Conservation (phyloP, 768 basidiomycete species). For the Suillus variegatus region DNA sequence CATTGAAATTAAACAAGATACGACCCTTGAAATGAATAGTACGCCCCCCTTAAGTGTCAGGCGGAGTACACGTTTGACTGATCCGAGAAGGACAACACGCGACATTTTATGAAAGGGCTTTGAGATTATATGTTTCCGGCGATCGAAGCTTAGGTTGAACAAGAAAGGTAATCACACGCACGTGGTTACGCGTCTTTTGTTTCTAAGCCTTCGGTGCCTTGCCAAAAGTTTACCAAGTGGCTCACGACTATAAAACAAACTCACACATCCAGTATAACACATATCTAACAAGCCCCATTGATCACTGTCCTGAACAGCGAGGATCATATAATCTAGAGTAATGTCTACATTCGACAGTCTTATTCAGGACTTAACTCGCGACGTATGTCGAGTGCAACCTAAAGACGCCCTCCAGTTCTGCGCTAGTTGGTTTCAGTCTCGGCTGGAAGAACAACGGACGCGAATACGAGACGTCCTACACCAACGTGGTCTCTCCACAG, state of each 20-base stretch:
- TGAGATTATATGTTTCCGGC: background rate
- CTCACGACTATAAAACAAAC: constrained; percentile 11
- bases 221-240: constrained; percentile 4
- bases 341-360: constrained; percentile 84
- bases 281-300: constrained; percentile 8
- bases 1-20: background rate
- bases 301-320: constrained; percentile 8
- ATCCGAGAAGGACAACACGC: constrained; percentile 2
- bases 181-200: constrained; percentile 27
- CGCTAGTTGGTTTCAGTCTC: constrained; percentile 91
- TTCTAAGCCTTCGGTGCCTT: constrained; percentile 12
- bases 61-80: background rate
- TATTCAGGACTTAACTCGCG: constrained; percentile 82
- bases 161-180: constrained; percentile 22
- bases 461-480: constrained; percentile 67
- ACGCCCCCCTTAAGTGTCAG: background rate
- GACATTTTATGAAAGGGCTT: constrained; percentile 2
- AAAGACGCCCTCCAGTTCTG: constrained; percentile 91
- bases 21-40: background rate
- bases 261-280: background rate
- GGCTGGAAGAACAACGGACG: constrained; percentile 82
- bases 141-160: background rate
- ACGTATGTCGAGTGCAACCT: constrained; percentile 83
- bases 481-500: constrained; percentile 50
- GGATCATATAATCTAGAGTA: constrained; percentile 20